A percentile compares a stretch with the other conserved stretches of the same genome.
phyloP scores from a whole-genome alignment of 495 filamentous ascomycete species.

The Cryomyces minteri region DNA sequence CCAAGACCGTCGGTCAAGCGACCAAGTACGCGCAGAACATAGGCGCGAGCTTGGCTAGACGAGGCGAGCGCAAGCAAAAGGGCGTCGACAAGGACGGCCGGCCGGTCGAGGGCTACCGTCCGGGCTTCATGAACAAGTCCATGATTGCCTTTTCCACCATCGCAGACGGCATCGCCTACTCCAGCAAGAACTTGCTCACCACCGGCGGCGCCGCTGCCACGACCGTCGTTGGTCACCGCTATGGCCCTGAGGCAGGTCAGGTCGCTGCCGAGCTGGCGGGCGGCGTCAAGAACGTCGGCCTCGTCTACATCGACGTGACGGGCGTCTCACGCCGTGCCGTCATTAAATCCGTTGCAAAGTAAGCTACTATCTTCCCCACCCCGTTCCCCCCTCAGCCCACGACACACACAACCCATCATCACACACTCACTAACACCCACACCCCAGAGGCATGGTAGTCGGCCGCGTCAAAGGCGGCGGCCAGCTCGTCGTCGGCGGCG shows the following conservation, averaged over 20 bases:
- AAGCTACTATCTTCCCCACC: no score
- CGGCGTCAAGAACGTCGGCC: conserved; percentile 82
- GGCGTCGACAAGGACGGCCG: conserved; percentile 44
- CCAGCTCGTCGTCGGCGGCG: conserved; percentile 69
- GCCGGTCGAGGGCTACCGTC: conserved; percentile 51
- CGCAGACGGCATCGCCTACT: conserved; percentile 80
- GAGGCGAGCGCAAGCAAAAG: conserved; percentile 34
- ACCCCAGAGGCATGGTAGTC: conserved; percentile 64
- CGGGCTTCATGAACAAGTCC: conserved; percentile 81
- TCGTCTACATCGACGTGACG: conserved; percentile 95
- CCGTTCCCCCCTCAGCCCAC: no score
- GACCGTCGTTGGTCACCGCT: conserved; percentile 65
- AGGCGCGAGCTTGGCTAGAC: conserved; percentile 52
- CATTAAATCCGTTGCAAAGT: conserved; percentile 78
- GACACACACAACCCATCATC: no score
- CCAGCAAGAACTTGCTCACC: conserved; percentile 53
- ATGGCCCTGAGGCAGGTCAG: conserved; percentile 64
- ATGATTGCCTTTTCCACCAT: conserved; percentile 94
- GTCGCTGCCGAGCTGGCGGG: conserved; percentile 57
- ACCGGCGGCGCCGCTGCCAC: conserved; percentile 59
- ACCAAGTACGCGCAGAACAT: conserved; percentile 70
- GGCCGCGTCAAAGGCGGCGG: conserved; percentile 69
- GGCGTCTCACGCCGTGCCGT: conserved; percentile 79
- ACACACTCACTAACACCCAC: no score
- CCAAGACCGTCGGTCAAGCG: conserved; percentile 74